Base-by-base conservation (phyloP, 2,329 filamentous ascomycete species). In the Aureobasidium sp. region DNA sequence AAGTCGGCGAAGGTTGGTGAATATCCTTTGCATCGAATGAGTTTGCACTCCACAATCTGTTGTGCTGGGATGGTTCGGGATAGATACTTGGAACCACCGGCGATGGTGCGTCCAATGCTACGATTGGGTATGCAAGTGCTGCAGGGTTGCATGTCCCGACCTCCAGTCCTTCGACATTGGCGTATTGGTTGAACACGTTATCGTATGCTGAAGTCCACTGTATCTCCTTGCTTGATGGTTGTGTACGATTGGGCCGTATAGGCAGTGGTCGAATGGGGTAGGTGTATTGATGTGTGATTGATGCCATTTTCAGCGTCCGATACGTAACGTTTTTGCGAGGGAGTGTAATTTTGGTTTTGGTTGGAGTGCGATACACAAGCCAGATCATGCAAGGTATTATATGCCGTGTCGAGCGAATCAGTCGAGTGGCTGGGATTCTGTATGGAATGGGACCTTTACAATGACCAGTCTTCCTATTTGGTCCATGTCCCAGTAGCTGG, bases 121-220 rank as follows among this genome's bases (percentile, higher is more conserved):
- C 45, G 6, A 14, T 36, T 3, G 57, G 57, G 25, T 41, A 75
- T 68, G 76, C 76, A 67, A 77, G 74, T 64, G 67, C 76, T 74
- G 64, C 76, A 75, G 66, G 80, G 78, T 72, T 78, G 78, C 65
- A 77, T 72, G 64, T 74, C 67, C 76, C 76, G 64, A 75, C 71
- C 59, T 77, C 77, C 66, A 80, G 77, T 61, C 84, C 82, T 48
- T 71, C 68, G 72, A 81, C 79, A 66, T 84, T 79, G 71, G 85
- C 78, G 70, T 83, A 85, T 71, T 85, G 80, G 68, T 85, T 82
- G 76, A 87, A 86, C 72, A 86, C 77, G 71, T 82, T 81, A 73
- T 82, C 81, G 73, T 79, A 80, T 63, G 82, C 77, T 70, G 85
- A 82, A 66, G 81, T 77, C 75, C 80, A 80, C 61, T 80, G 78